These are phyloP conservation scores for Fusarium algeriense DNA, from an alignment of 2,329 filamentous ascomycete genomes.

Conservation along the genomic window DNA sequence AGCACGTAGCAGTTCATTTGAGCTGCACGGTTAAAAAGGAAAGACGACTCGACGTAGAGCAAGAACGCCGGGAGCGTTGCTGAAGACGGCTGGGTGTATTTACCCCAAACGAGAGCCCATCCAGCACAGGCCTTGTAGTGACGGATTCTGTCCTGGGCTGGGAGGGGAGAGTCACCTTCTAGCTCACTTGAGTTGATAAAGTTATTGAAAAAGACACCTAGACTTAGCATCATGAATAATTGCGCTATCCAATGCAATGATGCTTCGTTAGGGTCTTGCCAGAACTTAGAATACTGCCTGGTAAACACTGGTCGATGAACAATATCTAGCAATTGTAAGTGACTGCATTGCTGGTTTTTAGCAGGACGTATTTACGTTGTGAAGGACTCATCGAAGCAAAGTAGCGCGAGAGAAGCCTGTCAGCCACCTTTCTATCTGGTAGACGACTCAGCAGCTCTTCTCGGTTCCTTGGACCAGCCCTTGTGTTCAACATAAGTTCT, in stretches of 20 bases:
- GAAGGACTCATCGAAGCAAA: slow-evolving; percentile 67
- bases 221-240: slow-evolving; percentile 61
- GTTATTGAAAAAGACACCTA: slow-evolving; percentile 60
- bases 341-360: neutral
- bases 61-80: slow-evolving; percentile 64
- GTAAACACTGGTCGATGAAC: slow-evolving; percentile 66
- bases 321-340: slow-evolving; percentile 56
- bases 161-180: slow-evolving; percentile 54
- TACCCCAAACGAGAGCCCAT: slow-evolving; percentile 64
- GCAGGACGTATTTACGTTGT: slow-evolving; percentile 55
- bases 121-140: slow-evolving; percentile 63
- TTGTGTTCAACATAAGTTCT: slow-evolving; percentile 59
- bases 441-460: slow-evolving; percentile 62
- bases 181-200: slow-evolving; percentile 60
- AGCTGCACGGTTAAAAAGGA: slow-evolving; percentile 62
- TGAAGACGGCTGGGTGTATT: slow-evolving; percentile 63
- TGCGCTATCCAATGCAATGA: slow-evolving; percentile 64
- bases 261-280: slow-evolving; percentile 55
- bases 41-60: slow-evolving; percentile 66
- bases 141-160: slow-evolving; percentile 60
- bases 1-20: slow-evolving; percentile 68
- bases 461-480: slow-evolving; percentile 55
- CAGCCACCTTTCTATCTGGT: slow-evolving; percentile 60
- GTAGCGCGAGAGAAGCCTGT: slow-evolving; percentile 65
- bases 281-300: slow-evolving; percentile 63